phyloP scores from a whole-genome alignment of 805 yeast species.

The Kodamaea neixiangensis region DNA sequence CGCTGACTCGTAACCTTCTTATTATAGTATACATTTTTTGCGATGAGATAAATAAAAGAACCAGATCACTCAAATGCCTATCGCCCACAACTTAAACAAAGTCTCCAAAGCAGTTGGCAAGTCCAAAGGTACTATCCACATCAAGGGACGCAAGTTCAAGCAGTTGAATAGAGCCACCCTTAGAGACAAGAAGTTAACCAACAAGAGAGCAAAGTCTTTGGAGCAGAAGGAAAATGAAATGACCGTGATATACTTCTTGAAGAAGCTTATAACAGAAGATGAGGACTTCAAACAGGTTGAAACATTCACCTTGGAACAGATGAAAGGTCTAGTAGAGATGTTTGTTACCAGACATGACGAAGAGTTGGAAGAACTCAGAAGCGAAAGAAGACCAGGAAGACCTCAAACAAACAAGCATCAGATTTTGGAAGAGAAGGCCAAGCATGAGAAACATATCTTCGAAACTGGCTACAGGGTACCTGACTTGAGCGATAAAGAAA shows the following conservation, averaged over 20 bases:
- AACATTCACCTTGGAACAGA: conserved; percentile 56
- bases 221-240: conserved; percentile 64
- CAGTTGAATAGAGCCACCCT: conserved; percentile 83
- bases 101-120: conserved; percentile 61
- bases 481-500: conserved; percentile 60
- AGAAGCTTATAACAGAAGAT: conserved; percentile 48
- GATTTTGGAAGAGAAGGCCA: conserved; percentile 58
- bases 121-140: conserved; percentile 66
- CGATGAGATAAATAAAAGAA: neutral
- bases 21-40: conserved; percentile 1
- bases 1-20: neutral
- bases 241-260: conserved; percentile 58
- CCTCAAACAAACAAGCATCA: conserved; percentile 76
- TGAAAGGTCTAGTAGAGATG: conserved; percentile 59
- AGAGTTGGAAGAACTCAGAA: conserved; percentile 64
- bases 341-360: conserved; percentile 72
- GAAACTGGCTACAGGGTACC: conserved; percentile 72
- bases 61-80: conserved; percentile 50
- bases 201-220: conserved; percentile 55
- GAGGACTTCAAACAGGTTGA: conserved; percentile 31
- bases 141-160: conserved; percentile 86
- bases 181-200: conserved; percentile 70
- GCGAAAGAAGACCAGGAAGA: conserved; percentile 80
- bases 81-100: conserved; percentile 65
- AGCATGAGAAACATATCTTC: conserved; percentile 63